phyloP scores from a whole-genome alignment of 371 early-diverging fungal species.

The Rhizomucor pusillus region DNA sequence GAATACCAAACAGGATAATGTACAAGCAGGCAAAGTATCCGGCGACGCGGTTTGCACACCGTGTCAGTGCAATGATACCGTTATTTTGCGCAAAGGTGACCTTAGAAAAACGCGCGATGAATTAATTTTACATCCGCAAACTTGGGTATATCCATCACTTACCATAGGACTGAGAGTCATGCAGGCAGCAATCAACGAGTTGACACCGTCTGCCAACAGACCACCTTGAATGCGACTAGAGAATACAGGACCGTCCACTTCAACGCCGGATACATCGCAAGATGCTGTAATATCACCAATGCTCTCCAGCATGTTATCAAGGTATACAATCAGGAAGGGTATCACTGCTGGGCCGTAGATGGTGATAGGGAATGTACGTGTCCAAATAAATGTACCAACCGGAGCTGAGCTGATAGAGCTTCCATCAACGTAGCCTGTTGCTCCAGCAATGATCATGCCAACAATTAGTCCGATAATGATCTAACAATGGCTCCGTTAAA shows the following conservation, averaged over 20 bases:
- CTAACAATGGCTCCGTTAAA: constrained; percentile 1
- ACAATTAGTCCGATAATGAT: constrained; percentile 61
- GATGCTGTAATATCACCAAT: constrained; percentile 66
- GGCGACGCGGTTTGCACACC: constrained; percentile 62
- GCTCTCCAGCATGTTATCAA: constrained; percentile 55
- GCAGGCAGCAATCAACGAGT: constrained; percentile 53
- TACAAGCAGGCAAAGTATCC: constrained; percentile 62
- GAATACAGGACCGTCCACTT: constrained; percentile 61
- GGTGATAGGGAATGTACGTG: constrained; percentile 52
- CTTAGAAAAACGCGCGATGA: constrained; percentile 1
- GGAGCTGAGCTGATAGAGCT: constrained; percentile 53
- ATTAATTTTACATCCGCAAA: no score
- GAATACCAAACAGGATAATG: constrained; percentile 57
- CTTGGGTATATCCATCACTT: background rate
- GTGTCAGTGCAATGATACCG: constrained; percentile 56
- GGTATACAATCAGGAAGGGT: constrained; percentile 56
- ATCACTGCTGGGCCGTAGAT: constrained; percentile 68
- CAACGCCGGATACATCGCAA: constrained; percentile 60
- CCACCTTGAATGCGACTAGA: constrained; percentile 63
- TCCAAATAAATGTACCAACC: constrained; percentile 57
- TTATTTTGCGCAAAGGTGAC: constrained; percentile 64
- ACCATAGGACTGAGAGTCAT: constrained; percentile 59
- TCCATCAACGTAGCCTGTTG: constrained; percentile 53
- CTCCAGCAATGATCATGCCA: constrained; percentile 61
- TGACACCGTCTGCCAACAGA: constrained; percentile 61